Evolutionary conservation across 805 yeast genomes (phyloP).

Genomic region (Candida chauliodis): DNA sequence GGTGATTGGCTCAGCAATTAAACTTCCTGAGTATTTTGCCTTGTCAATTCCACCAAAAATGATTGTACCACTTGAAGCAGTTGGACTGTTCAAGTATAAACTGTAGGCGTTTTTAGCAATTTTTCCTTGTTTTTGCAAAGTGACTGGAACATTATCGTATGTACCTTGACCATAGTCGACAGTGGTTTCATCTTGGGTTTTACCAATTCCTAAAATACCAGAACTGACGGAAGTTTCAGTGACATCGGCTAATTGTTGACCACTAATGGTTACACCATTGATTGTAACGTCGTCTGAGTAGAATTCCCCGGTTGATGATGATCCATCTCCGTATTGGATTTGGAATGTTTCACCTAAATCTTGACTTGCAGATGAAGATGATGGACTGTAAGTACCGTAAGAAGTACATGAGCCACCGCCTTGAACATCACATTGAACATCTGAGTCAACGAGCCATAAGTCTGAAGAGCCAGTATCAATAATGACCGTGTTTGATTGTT

Average conservation of each 20-base stretch:
- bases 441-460: slow-evolving; percentile 23
- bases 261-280: slow-evolving; percentile 10
- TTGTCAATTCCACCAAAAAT: slow-evolving; percentile 36
- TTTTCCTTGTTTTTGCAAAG: slow-evolving; percentile 28
- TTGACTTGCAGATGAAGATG: slow-evolving; percentile 7
- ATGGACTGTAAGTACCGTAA: slow-evolving; percentile 4
- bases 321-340: slow-evolving; percentile 11
- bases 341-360: slow-evolving; percentile 7
- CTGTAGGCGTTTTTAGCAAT: no score
- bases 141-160: slow-evolving; percentile 31
- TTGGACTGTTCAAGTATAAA: slow-evolving; percentile 25
- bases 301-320: slow-evolving; percentile 13
- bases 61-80: slow-evolving; percentile 20
- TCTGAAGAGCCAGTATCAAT: slow-evolving; percentile 26
- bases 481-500: slow-evolving; percentile 14
- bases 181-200: slow-evolving; percentile 62
- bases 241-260: slow-evolving; percentile 19
- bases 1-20: no score
- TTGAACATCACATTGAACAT: slow-evolving; percentile 20
- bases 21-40: no score
- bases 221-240: slow-evolving; percentile 50
- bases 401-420: not conserved
- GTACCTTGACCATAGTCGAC: slow-evolving; percentile 17
- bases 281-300: slow-evolving; percentile 14
- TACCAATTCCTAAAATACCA: slow-evolving; percentile 76